Conservation (phyloP, 2,329 filamentous ascomycete genomes). For the Cryoendolithus antarcticus region DNA sequence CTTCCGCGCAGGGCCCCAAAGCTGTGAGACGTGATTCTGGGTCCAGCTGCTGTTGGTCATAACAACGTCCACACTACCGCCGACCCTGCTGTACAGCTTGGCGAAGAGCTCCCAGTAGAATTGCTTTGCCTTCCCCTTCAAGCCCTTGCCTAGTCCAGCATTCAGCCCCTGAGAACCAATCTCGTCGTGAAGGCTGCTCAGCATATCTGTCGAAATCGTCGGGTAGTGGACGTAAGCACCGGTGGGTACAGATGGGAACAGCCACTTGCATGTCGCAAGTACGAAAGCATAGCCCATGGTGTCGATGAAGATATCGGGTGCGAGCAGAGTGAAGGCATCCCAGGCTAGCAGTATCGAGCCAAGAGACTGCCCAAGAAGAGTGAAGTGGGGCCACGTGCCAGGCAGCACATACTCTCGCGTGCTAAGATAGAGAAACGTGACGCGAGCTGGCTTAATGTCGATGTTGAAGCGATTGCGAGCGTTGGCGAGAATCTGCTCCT, state of each 20-base stretch:
- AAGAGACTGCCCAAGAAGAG: conserved; percentile 82
- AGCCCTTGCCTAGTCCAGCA: conserved; percentile 65
- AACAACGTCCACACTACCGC: conserved; percentile 75
- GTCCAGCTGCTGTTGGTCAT: conserved; percentile 99
- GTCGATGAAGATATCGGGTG: conserved; percentile 89
- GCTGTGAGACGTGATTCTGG: conserved; percentile 61
- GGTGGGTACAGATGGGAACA: conserved; percentile 72
- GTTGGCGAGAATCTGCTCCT: conserved; percentile 57
- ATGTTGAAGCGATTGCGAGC: conserved; percentile 79
- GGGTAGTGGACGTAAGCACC: conserved; percentile 96
- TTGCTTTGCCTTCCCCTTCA: conserved; percentile 59
- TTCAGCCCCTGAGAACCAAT: conserved; percentile 53
- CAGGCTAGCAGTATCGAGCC: conserved; percentile 79
- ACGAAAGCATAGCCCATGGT: conserved; percentile 97
- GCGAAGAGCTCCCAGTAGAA: conserved; percentile 84
- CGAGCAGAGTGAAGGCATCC: conserved; percentile 83
- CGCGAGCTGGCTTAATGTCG: conserved; percentile 64
- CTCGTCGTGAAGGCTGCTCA: conserved; percentile 54
- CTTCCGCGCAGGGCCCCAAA: conserved; percentile 56
- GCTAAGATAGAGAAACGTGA: conserved; percentile 82
- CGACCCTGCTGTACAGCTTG: conserved; percentile 66
- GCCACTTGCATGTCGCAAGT: conserved; percentile 65
- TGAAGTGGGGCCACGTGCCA: conserved; percentile 83
- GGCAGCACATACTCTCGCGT: conserved; percentile 77
- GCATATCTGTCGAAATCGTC: conserved; percentile 97